Evolutionary conservation across 768 basidiomycete species (phyloP), one percentile per base, ranked within the genome.

Genomic region (Naematelia encephala): DNA sequence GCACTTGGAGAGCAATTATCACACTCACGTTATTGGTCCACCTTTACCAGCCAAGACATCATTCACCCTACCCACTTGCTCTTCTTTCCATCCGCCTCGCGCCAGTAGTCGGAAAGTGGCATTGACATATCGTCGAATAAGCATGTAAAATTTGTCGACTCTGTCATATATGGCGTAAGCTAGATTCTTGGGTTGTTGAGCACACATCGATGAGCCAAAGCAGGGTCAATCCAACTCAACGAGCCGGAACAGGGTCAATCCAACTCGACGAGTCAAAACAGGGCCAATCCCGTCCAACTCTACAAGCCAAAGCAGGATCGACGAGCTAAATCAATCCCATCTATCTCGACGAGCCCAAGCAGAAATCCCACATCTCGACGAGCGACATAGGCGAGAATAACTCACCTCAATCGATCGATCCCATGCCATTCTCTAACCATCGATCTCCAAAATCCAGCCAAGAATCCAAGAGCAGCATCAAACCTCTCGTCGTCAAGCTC

Each of bases 141-240:
- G 87, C 85, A 97, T 86, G 74, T 94, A 93, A 76, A 90, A 98
- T 77, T 99, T 99, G 82, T 99, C 94, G 75, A 97, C 86, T 66
- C 93, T 96, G 69, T 11, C 8, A 25, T n/a, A n/a, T n/a, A n/a
- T n/a, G n/a, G n/a, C n/a, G n/a, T n/a, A n/a, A n/a, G n/a, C n/a
- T n/a, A n/a, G n/a, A n/a, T n/a, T n/a, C n/a, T n/a, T n/a, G n/a
- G n/a, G n/a, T n/a, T n/a, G n/a, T n/a, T n/a, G n/a, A n/a, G n/a
- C n/a, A n/a, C n/a, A n/a, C n/a, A n/a, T n/a, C n/a, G n/a, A n/a
- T n/a, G n/a, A n/a, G n/a, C n/a, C n/a, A n/a, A n/a, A n/a, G n/a
- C n/a, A n/a, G n/a, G n/a, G n/a, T n/a, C n/a, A n/a, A n/a, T n/a
- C n/a, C n/a, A n/a, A n/a, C n/a, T n/a, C n/a, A n/a, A n/a, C n/a